A percentile compares a stretch with the other conserved stretches of the same genome.
Evolutionary conservation across 345 rosid genomes (phyloP).

Genomic region (Carallia brachiata): DNA sequence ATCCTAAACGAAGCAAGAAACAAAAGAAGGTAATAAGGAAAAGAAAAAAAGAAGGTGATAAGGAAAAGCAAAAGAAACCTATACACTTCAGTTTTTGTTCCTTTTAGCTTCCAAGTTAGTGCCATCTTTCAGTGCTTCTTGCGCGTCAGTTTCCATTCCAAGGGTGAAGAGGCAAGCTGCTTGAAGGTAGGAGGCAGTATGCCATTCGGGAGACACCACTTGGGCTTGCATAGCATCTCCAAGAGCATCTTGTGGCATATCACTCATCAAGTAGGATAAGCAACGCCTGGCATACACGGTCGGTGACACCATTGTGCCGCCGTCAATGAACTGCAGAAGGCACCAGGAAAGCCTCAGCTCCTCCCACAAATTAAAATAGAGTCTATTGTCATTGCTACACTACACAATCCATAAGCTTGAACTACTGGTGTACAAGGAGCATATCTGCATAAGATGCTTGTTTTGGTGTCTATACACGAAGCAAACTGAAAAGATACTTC

Average conservation of each 20-base stretch:
- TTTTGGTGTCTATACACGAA: too few relatives aligned
- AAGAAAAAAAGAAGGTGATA: conserved; percentile 11
- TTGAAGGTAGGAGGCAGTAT: conserved; percentile 79
- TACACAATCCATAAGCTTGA: too few relatives aligned
- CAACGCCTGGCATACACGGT: conserved; percentile 80
- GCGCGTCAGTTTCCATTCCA: conserved; percentile 79
- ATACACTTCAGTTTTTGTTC: conserved; percentile 55
- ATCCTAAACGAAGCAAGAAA: conserved; percentile 6
- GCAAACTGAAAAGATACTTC: too few relatives aligned
- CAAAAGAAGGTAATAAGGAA: neutral
- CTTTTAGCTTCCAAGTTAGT: conserved; percentile 67
- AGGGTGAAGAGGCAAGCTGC: conserved; percentile 81
- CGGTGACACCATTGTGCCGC: conserved; percentile 77
- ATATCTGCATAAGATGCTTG: too few relatives aligned
- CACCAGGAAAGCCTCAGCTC: neutral
- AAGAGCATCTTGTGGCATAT: conserved; percentile 74
- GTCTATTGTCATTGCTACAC: too few relatives aligned
- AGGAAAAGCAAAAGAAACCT: conserved; percentile 36
- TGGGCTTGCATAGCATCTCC: conserved; percentile 93
- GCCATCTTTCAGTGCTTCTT: conserved; percentile 78
- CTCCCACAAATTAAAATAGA: too few relatives aligned
- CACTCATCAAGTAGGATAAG: conserved; percentile 72
- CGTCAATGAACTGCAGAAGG: conserved; percentile 57
- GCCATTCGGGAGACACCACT: conserved; percentile 76
- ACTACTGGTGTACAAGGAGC: too few relatives aligned